These are phyloP conservation scores for Eucalyptus sp. DNA, from an alignment of 345 rosid genomes.

Conservation along the genomic window DNA sequence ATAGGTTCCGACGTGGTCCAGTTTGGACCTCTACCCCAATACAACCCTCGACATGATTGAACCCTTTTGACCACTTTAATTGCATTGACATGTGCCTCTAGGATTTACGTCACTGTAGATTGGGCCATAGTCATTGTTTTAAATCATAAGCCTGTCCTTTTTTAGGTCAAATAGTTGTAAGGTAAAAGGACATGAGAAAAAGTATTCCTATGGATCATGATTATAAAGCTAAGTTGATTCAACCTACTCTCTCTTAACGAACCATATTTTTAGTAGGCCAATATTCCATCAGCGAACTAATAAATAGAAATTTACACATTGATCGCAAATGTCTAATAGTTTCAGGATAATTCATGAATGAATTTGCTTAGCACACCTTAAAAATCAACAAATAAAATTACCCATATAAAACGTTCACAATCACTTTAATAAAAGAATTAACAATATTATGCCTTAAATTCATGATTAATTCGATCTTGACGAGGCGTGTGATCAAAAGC, in stretches of 20 bases:
- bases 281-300: neutral
- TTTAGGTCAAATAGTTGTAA: neutral
- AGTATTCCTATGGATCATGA: neutral
- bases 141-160: neutral
- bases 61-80: neutral
- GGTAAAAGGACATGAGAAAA: neutral
- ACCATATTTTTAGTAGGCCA: neutral
- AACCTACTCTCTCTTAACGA: neutral
- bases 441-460: neutral
- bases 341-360: neutral
- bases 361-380: neutral
- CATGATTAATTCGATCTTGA: neutral
- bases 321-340: neutral
- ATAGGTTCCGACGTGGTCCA: neutral
- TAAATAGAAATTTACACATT: too few relatives aligned
- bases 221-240: too few relatives aligned
- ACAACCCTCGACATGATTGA: neutral
- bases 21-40: neutral
- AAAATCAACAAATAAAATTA: too few relatives aligned
- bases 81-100: neutral
- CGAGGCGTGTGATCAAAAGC: too few relatives aligned
- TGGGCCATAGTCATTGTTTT: neutral
- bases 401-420: neutral
- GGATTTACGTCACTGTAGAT: neutral
- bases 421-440: neutral